Conservation (phyloP, 441 rosid genomes). For the Arabidopsis lyrata region DNA sequence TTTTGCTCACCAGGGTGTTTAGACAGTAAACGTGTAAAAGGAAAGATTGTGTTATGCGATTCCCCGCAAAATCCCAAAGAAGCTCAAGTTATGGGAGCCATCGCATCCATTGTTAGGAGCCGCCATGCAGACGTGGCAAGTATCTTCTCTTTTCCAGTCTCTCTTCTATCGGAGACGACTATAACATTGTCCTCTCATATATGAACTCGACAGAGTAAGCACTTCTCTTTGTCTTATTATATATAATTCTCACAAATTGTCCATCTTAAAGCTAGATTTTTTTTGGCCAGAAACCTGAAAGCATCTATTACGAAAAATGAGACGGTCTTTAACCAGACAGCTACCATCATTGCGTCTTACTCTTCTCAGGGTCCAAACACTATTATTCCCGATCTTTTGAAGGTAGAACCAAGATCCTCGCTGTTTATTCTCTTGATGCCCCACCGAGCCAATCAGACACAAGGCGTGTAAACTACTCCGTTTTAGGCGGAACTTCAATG, state of each 20-base stretch:
- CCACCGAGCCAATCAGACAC: slow-evolving; percentile 9
- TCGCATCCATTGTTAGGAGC: slow-evolving; percentile 29
- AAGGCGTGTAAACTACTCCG: slow-evolving; percentile 36
- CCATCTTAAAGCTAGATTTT: neutral
- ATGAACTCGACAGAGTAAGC: too few species aligned
- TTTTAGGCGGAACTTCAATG: slow-evolving; percentile 61
- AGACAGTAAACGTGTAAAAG: neutral
- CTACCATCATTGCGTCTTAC: slow-evolving; percentile 50
- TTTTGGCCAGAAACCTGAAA: slow-evolving; percentile 38
- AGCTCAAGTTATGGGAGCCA: slow-evolving; percentile 29
- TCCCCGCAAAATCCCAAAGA: neutral
- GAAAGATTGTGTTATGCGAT: neutral
- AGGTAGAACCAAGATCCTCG: slow-evolving; percentile 63
- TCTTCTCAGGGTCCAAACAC: slow-evolving; percentile 61
- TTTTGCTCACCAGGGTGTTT: neutral
- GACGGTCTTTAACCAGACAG: slow-evolving; percentile 33
- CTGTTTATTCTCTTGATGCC: slow-evolving; percentile 49
- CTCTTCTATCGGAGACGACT: slow-evolving; percentile 21
- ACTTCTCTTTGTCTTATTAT: neutral
- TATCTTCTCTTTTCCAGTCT: neutral
- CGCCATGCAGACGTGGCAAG: too few species aligned
- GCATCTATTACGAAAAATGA: slow-evolving; percentile 49
- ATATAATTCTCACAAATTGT: neutral
- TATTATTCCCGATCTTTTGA: slow-evolving; percentile 48
- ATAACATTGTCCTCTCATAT: slow-evolving; percentile 37